Evolutionary conservation across 352 stramenopile genomes (phyloP).

Genomic region (Pythium dissimile): DNA sequence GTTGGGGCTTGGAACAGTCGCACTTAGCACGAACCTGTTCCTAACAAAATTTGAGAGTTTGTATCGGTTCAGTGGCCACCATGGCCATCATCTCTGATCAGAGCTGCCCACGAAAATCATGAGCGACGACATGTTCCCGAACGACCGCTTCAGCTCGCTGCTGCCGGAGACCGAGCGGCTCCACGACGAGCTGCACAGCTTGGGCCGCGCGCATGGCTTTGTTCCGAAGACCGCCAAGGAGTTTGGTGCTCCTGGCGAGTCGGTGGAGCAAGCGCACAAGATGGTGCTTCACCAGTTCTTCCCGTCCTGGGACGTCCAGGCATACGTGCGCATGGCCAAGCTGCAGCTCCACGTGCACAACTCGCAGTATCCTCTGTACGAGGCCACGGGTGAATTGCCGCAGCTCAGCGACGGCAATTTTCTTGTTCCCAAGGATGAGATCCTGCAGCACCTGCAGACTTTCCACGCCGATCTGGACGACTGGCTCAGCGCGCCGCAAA

Average conservation of each 20-base stretch:
- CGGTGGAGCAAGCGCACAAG: background rate
- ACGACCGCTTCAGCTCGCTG: constrained; percentile 80
- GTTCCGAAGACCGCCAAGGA: constrained; percentile 68
- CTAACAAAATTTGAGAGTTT: constrained; percentile 1
- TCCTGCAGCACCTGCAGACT: constrained; percentile 86
- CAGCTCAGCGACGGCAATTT: constrained; percentile 87
- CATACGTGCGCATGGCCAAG: constrained; percentile 75
- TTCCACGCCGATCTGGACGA: constrained; percentile 83
- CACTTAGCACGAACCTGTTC: background rate
- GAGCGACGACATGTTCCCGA: constrained; percentile 56
- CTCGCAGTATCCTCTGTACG: constrained; percentile 77
- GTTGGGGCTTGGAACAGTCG: background rate
- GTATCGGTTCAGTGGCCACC: constrained; percentile 1
- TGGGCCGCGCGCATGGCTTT: constrained; percentile 37
- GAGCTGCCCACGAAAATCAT: background rate
- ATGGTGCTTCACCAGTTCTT: constrained; percentile 84
- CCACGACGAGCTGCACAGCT: constrained; percentile 54
- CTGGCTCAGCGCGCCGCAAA: constrained; percentile 60
- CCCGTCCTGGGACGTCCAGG: constrained; percentile 80
- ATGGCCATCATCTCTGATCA: constrained; percentile 15
- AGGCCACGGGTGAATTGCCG: constrained; percentile 75
- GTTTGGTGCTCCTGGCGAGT: constrained; percentile 32
- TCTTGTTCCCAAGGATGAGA: constrained; percentile 76
- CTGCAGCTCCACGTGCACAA: constrained; percentile 82
- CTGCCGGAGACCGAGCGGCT: constrained; percentile 65